Base-by-base conservation (phyloP, 163 green algal species). In the Volvox carteri region DNA sequence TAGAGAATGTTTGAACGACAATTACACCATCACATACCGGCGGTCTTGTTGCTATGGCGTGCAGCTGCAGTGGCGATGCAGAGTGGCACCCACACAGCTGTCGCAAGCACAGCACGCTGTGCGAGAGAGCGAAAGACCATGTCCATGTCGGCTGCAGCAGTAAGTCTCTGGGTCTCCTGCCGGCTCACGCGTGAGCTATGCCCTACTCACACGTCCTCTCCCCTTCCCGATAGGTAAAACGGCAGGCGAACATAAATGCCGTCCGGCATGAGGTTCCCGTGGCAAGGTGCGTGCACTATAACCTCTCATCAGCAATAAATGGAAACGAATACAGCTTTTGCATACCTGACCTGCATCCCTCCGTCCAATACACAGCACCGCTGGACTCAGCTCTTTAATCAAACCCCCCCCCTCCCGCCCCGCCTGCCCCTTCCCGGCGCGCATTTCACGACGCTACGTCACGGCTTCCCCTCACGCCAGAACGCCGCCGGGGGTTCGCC, bases 1-100 rank as follows among this genome's bases (percentile, higher is more conserved):
- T n/a, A n/a, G n/a, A 18, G 30, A 30, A 77, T 77, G 73, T 44
- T 80, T 80, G 46, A 65, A 80, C 28, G 44, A 44, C 42, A 80
- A 33, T 23, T 44, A 12, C 23, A 65, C 41, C 73, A 80, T 65
- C 75, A 84, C 30, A 68, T 84, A 46, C 75, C 75, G 14, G 46
- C 50, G 0, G 25, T 70, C 30, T 37, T 84, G 18, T 19, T 84
- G 9, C 7, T 84, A 19, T 84, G 75, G 75, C 30, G 75, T 11
- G 75, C 75, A 48, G 75, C n/a, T 14, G 14, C 50, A 6, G 1
- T 70, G n/a, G 41, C 73, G 28, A 16, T 78, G 21, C 70, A 58
- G 14, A 81, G 4, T 48, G n/a, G 35, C 7, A 48, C 39, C 39
- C 16, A 54, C 19, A 58, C 41, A 33, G 70, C 70, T 54, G 39